These are phyloP conservation scores for Punica granatum DNA, from an alignment of 345 rosid genomes.

Conservation along the genomic window DNA sequence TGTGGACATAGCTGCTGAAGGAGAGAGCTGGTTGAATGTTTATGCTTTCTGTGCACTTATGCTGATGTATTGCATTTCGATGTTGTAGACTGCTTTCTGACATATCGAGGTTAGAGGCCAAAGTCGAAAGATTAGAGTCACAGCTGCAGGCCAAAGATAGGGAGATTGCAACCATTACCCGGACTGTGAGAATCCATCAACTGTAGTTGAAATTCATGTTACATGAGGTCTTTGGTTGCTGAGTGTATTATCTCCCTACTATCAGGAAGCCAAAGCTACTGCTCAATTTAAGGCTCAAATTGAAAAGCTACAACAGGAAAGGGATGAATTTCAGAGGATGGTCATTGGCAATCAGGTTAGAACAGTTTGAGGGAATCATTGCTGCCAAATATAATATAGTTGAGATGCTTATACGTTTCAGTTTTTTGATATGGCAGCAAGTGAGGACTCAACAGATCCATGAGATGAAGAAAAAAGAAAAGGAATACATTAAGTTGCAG, in stretches of 20 bases:
- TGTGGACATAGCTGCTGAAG: not conserved
- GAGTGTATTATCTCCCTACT: not conserved
- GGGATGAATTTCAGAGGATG: conserved; percentile 98
- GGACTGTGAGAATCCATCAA: conserved; percentile 51
- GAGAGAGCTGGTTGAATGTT: not conserved
- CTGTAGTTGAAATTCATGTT: conserved; percentile 1
- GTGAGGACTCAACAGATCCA: conserved; percentile 95
- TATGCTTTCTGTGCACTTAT: not conserved
- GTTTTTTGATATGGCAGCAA: conserved; percentile 50
- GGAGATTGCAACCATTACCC: conserved; percentile 82
- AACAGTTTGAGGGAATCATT: not conserved
- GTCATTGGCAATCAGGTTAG: conserved; percentile 91
- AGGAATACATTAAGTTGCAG: conserved; percentile 95
- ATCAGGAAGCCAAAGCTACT: conserved; percentile 81
- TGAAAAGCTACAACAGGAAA: conserved; percentile 88
- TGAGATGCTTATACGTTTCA: conserved; percentile 14
- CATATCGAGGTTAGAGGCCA: conserved; percentile 78
- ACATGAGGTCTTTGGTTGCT: not conserved
- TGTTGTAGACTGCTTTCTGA: conserved; percentile 55
- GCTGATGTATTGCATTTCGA: not conserved
- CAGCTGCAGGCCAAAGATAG: conserved; percentile 80
- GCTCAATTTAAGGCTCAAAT: conserved; percentile 83
- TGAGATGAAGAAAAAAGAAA: conserved; percentile 95
- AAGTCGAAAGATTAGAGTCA: conserved; percentile 88
- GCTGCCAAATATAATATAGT: conserved; percentile 3